phyloP scores from a whole-genome alignment of 2,329 filamentous ascomycete genomes.

The Xylaria sp. region DNA sequence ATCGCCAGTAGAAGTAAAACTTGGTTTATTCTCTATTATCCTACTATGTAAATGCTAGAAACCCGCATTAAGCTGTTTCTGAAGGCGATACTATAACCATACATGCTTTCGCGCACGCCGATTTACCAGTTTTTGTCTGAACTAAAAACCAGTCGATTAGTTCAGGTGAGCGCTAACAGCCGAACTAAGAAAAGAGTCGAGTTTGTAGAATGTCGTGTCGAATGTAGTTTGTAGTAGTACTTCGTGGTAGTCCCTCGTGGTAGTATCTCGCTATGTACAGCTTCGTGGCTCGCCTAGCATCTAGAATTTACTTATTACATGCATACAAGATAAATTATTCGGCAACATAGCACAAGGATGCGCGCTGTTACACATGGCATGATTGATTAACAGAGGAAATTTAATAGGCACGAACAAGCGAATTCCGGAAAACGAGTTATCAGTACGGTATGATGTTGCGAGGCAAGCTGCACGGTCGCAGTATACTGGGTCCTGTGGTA shows the following conservation, averaged over 20 bases:
- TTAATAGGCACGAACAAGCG: not conserved
- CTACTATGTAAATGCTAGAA: slow-evolving; percentile 21
- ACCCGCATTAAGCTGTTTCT: not conserved
- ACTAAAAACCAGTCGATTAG: not conserved
- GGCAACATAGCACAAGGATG: not conserved
- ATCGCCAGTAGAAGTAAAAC: not conserved
- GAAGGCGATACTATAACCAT: not conserved
- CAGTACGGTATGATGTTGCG: not conserved
- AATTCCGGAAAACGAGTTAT: not conserved
- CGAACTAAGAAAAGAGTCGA: not conserved
- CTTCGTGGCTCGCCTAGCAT: not conserved
- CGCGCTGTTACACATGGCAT: not conserved
- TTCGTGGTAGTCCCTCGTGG: not conserved
- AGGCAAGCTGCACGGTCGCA: not conserved
- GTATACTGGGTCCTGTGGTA: not conserved
- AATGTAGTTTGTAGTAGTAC: slow-evolving; percentile 8
- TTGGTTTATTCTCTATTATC: no score
- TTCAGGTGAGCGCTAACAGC: not conserved
- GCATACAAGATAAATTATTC: slow-evolving; percentile 7
- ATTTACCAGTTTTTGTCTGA: not conserved
- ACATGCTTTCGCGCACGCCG: not conserved
- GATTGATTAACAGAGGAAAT: not conserved
- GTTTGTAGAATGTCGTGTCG: not conserved
- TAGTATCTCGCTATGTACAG: not conserved
- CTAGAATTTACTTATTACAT: not conserved